phyloP scores from a whole-genome alignment of 2,329 filamentous ascomycete genomes.

The Metarhizium guizhouense region DNA sequence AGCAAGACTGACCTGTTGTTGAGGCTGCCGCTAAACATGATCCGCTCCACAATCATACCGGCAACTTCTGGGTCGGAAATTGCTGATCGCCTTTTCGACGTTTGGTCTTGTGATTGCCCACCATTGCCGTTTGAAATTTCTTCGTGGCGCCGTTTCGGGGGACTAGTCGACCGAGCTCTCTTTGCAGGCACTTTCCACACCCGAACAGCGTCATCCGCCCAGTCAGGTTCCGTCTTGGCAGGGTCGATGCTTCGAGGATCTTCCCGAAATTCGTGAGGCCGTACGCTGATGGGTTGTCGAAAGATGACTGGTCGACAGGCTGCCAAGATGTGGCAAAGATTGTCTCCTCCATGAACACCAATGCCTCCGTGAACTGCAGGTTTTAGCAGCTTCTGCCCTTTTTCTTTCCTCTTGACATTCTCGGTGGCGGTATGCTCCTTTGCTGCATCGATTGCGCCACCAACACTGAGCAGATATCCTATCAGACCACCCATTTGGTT shows the following conservation, averaged over 20 bases:
- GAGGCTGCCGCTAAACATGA: slow-evolving; percentile 27
- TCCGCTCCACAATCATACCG: slow-evolving; percentile 20
- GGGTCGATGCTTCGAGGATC: slow-evolving; percentile 26
- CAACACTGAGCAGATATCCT: slow-evolving; percentile 76
- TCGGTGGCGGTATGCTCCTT: slow-evolving; percentile 29
- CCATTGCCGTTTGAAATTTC: slow-evolving; percentile 7
- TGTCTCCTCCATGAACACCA: slow-evolving; percentile 70
- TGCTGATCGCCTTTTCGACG: slow-evolving; percentile 3
- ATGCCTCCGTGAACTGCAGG: slow-evolving; percentile 27
- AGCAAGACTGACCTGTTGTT: slow-evolving; percentile 14
- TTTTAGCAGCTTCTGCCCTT: slow-evolving; percentile 23
- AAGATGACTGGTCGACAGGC: slow-evolving; percentile 80
- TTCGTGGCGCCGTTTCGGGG: slow-evolving; percentile 23
- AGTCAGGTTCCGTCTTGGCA: slow-evolving; percentile 48
- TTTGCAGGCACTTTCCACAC: slow-evolving; percentile 70
- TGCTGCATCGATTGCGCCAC: slow-evolving; percentile 51
- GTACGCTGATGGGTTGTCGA: slow-evolving; percentile 69
- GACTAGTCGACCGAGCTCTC: slow-evolving; percentile 22
- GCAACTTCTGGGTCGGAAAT: slow-evolving; percentile 23
- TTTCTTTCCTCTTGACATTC: slow-evolving; percentile 31
- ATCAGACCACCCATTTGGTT: slow-evolving; percentile 69
- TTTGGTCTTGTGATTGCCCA: neutral
- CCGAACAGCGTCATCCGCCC: slow-evolving; percentile 65
- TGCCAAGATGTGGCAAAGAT: slow-evolving; percentile 73
- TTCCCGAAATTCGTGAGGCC: slow-evolving; percentile 54